A percentile compares a stretch with the other conserved stretches of the same genome.
Evolutionary conservation across 345 rosid genomes (phyloP).

Genomic region (Populus davidiana): DNA sequence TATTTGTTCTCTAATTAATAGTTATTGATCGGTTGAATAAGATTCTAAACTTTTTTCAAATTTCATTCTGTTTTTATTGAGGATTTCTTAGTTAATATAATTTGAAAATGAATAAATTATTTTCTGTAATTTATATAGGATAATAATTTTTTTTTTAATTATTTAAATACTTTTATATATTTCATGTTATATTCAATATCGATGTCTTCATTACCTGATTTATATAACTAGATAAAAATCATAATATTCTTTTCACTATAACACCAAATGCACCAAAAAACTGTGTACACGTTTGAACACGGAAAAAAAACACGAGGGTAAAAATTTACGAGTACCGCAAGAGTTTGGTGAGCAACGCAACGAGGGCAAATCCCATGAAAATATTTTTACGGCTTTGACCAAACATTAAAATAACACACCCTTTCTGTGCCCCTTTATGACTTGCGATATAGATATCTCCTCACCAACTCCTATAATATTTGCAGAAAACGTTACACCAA

Average conservation of each 20-base stretch:
- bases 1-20: too few relatives aligned
- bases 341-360: background rate
- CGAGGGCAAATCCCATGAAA: background rate
- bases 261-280: too few relatives aligned
- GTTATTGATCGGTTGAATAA: too few relatives aligned
- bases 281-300: background rate
- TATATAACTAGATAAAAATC: too few relatives aligned
- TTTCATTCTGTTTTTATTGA: accelerated
- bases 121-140: too few relatives aligned
- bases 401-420: background rate
- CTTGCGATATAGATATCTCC: background rate
- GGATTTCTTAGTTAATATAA: accelerated
- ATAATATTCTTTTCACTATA: too few relatives aligned
- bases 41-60: too few relatives aligned
- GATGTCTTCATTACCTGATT: too few relatives aligned
- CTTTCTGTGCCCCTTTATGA: background rate
- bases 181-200: too few relatives aligned
- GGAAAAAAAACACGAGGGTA: background rate
- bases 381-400: background rate
- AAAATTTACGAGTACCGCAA: background rate
- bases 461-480: background rate
- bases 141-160: too few relatives aligned
- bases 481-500: background rate
- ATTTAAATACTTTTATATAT: too few relatives aligned
- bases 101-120: too few relatives aligned